These are phyloP conservation scores for Geotrichum carabidarum DNA, from an alignment of 1,139 yeast genomes.

Conservation along the genomic window DNA sequence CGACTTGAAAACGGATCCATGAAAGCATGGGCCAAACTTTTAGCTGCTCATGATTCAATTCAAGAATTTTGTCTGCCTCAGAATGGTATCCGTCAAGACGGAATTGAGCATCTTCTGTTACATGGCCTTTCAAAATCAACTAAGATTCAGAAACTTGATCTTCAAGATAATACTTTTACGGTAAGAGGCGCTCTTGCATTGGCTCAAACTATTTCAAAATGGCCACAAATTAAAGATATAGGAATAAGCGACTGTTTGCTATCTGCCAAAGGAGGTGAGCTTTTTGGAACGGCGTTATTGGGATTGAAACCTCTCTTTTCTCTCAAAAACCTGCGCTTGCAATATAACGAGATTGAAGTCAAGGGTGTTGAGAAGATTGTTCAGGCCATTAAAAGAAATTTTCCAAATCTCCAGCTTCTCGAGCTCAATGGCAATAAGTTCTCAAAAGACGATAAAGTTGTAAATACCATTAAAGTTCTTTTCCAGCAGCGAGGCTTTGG, in stretches of 20 bases:
- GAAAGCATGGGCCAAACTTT: slow-evolving; percentile 53
- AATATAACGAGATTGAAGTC: slow-evolving; percentile 81
- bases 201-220: slow-evolving; percentile 52
- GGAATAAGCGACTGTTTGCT: slow-evolving; percentile 86
- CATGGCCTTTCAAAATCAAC: slow-evolving; percentile 65
- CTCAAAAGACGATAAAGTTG: slow-evolving; percentile 64
- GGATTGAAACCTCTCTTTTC: slow-evolving; percentile 32
- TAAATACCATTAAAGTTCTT: slow-evolving; percentile 51
- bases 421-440: slow-evolving; percentile 92
- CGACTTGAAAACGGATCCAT: slow-evolving; percentile 92
- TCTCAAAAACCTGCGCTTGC: slow-evolving; percentile 63
- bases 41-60: slow-evolving; percentile 72
- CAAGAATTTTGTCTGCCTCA: slow-evolving; percentile 78
- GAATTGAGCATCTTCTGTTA: slow-evolving; percentile 67
- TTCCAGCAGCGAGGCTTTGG: slow-evolving; percentile 75
- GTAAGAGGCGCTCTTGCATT: slow-evolving; percentile 70
- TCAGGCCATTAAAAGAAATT: slow-evolving; percentile 47
- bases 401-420: slow-evolving; percentile 59
- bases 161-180: slow-evolving; percentile 50
- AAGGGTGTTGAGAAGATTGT: slow-evolving; percentile 56
- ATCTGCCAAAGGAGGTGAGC: slow-evolving; percentile 65
- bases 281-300: slow-evolving; percentile 44
- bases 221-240: slow-evolving; percentile 64
- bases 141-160: slow-evolving; percentile 64
- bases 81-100: slow-evolving; percentile 94